phyloP scores from a whole-genome alignment of 1,284 basidiomycete species.

The Trichosporon faecale region DNA sequence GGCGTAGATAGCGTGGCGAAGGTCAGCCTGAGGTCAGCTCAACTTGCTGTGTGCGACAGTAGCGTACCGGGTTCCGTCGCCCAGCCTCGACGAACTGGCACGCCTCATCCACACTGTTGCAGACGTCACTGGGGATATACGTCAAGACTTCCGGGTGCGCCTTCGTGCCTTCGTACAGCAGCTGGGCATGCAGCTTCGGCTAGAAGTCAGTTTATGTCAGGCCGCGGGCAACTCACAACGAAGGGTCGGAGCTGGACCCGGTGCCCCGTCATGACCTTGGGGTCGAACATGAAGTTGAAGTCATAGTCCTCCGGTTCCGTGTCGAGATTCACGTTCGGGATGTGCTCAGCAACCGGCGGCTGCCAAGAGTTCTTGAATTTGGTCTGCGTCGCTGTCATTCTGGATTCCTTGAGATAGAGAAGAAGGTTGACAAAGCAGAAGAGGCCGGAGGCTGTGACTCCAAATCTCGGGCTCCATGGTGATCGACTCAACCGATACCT shows the following conservation, averaged over 20 bases:
- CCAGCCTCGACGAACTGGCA: constrained; percentile 34
- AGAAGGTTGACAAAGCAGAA: background rate
- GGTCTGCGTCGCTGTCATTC: constrained; percentile 1
- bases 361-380: constrained; percentile 33
- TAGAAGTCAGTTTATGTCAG: background rate
- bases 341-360: constrained; percentile 16
- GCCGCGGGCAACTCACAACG: constrained; percentile 10
- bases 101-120: constrained; percentile 31
- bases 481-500: background rate
- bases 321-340: constrained; percentile 30
- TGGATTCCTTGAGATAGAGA: background rate
- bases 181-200: constrained; percentile 34
- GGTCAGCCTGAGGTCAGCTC: constrained; percentile 14
- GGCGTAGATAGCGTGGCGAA: constrained; percentile 39
- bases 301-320: constrained; percentile 46
- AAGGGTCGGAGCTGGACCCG: constrained; percentile 26
- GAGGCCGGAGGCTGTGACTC: background rate
- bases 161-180: constrained; percentile 30
- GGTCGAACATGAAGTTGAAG: constrained; percentile 44
- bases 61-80: constrained; percentile 26
- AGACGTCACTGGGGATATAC: constrained; percentile 27
- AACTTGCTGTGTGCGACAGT: background rate
- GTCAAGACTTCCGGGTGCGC: constrained; percentile 28
- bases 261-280: constrained; percentile 35
- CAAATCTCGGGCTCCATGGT: background rate